Evolutionary conservation across 768 basidiomycete species (phyloP).

Genomic region (Arthromyces matolae): DNA sequence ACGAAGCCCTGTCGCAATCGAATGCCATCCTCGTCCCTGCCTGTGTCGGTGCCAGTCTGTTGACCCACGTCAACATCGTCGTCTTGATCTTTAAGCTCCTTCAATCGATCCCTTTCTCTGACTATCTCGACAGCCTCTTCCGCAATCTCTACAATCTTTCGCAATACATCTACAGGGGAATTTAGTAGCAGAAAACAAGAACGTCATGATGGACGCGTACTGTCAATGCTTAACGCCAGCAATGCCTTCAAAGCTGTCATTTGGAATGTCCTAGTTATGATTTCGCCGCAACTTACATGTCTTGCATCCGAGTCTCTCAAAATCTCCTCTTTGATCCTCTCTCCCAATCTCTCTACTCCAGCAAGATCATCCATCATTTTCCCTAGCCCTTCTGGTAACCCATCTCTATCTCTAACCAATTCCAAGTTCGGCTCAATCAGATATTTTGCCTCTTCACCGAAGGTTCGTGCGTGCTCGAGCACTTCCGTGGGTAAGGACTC

Average conservation of each 20-base stretch:
- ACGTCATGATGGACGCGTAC: conserved; percentile 12
- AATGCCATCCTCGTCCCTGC: background rate
- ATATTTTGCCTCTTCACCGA: conserved; percentile 31
- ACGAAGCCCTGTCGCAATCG: background rate
- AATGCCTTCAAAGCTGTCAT: conserved; percentile 20
- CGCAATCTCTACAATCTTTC: conserved; percentile 15
- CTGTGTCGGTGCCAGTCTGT: background rate
- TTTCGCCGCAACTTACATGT: conserved; percentile 22
- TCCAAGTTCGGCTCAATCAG: conserved; percentile 23
- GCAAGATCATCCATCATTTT: conserved; percentile 32
- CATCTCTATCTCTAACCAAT: conserved; percentile 7
- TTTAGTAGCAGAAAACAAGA: no score
- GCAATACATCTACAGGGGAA: conserved; percentile 15
- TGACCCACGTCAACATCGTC: background rate
- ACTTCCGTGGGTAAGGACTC: conserved; percentile 32
- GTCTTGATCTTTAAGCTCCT: conserved; percentile 4
- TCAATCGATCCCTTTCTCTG: conserved; percentile 14
- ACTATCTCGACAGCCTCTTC: conserved; percentile 14
- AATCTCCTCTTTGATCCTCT: conserved; percentile 29
- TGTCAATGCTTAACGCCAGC: conserved; percentile 29
- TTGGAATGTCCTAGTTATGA: background rate
- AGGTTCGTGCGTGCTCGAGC: conserved; percentile 25
- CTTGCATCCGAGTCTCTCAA: conserved; percentile 30
- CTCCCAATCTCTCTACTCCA: conserved; percentile 28
- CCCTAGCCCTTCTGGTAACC: conserved; percentile 28